phyloP scores from a whole-genome alignment of 805 yeast species.

The Ogataea philodendri region DNA sequence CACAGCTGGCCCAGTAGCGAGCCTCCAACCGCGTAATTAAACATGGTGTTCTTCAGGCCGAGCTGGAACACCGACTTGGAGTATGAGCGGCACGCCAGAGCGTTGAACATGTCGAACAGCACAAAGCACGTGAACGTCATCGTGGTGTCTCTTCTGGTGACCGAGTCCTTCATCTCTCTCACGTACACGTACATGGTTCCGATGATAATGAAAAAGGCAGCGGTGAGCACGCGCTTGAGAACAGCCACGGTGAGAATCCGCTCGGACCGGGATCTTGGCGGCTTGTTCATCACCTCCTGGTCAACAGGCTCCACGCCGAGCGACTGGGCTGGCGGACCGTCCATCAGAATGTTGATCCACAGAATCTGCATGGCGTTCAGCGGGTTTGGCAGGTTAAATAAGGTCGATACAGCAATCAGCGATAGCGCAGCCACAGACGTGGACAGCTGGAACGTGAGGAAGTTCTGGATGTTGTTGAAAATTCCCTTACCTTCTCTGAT shows the following conservation, averaged over 20 bases:
- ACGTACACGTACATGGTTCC: slow-evolving; percentile 90
- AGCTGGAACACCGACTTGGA: slow-evolving; percentile 79
- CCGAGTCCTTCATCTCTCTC: slow-evolving; percentile 80
- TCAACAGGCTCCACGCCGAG: slow-evolving; percentile 97
- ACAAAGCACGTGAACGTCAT: slow-evolving; percentile 99
- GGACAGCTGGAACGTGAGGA: slow-evolving; percentile 91
- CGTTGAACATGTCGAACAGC: slow-evolving; percentile 94
- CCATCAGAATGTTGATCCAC: slow-evolving; percentile 97
- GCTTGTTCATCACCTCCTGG: slow-evolving; percentile 89
- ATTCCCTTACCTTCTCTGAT: slow-evolving; percentile 98
- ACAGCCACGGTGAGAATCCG: slow-evolving; percentile 73
- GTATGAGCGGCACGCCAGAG: slow-evolving; percentile 86
- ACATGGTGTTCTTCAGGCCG: slow-evolving; percentile 84
- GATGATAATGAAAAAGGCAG: slow-evolving; percentile 70
- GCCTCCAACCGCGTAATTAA: slow-evolving; percentile 87
- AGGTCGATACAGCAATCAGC: slow-evolving; percentile 80
- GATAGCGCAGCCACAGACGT: slow-evolving; percentile 95
- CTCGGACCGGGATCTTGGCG: slow-evolving; percentile 90
- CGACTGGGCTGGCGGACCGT: slow-evolving; percentile 98
- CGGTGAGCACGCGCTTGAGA: slow-evolving; percentile 67
- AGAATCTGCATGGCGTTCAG: slow-evolving; percentile 96
- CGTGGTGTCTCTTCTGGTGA: slow-evolving; percentile 94
- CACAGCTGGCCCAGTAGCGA: slow-evolving; percentile 88
- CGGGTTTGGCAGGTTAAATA: slow-evolving; percentile 88
- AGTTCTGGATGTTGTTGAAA: slow-evolving; percentile 91